Conservation (phyloP, 495 filamentous ascomycete genomes). For the Aspergillus ellipticus region DNA sequence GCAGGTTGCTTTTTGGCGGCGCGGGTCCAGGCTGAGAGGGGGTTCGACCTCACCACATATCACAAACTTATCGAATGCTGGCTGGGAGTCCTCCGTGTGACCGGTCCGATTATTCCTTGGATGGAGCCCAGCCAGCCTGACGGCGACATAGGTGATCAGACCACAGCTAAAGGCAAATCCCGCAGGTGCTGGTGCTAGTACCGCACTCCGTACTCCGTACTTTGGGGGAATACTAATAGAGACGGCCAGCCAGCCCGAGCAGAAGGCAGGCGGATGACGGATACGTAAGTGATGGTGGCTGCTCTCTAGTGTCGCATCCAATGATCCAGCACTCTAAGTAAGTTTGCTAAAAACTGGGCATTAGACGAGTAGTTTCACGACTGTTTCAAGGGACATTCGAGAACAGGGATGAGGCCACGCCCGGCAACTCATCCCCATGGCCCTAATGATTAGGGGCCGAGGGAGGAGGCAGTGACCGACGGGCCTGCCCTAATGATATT, state of each 20-base stretch:
- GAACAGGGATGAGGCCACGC: neutral
- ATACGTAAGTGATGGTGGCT: neutral
- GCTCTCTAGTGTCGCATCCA: neutral
- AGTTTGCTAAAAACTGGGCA: neutral
- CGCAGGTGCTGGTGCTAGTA: neutral
- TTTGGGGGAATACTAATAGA: neutral
- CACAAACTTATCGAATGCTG: neutral
- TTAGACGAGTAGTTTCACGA: constrained; percentile 11
- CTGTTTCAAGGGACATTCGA: constrained; percentile 8
- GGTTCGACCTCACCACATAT: neutral
- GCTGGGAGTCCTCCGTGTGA: neutral
- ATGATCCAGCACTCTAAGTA: neutral
- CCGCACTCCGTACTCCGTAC: too few relatives aligned
- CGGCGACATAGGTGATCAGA: neutral
- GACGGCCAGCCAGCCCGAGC: neutral
- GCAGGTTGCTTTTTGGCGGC: neutral
- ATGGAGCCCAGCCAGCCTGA: neutral
- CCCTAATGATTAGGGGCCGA: neutral
- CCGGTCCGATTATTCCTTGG: neutral
- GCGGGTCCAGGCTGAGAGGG: neutral
- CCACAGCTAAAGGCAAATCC: neutral
- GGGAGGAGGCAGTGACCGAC: neutral
- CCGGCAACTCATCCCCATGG: neutral
- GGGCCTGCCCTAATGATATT: neutral
- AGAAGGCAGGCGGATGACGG: neutral